Evolutionary conservation across 371 early-diverging fungal species (phyloP), one percentile per base, ranked within the genome.

Genomic region (Mortierella sp.): DNA sequence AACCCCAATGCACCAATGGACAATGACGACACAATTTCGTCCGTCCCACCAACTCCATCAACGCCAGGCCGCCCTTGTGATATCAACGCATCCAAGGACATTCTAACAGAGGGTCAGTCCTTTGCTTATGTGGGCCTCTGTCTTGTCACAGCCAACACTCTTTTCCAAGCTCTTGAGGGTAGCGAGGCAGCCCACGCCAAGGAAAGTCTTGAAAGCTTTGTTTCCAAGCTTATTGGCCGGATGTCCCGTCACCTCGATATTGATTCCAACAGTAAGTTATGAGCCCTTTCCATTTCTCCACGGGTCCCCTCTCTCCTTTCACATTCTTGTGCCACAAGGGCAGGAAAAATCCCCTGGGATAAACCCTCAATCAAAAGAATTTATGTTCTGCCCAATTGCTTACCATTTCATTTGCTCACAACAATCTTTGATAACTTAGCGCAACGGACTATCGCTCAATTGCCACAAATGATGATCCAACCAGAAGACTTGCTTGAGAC

Each of bases 111-210:
- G 19, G 76, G 76, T 0, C 76, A 76, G 39, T 64, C 76, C 3
- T 76, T 76, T 60, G 76, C 76, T 2, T 76, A 76, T 57, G 76
- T 69, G 0, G 76, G 76, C n/a, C 62, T 76, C 16, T 68, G 68
- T 39, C 63, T 76, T 16, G 76, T 76, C 22, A 76, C 76, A 4
- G 69, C 76, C 44, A 76, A 76, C 68, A 40, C 57, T 1, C 54
- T 76, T 31, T 76, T 76, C 48, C 69, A 67, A 21, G 76, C 76
- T 19, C 62, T 76, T 14, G 69, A 76, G 29, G 68, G 69, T n/a
- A 68, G 31, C 12, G 76, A 76, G 37, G 53, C 61, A 24, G 64
- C 69, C 46, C 76, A 68, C 24, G 76, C 76, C 19, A 76, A 76
- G 45, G 61, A 76, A 51, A 64, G 65, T 27, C 61, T 76, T 40